Base-by-base conservation (phyloP, 2,329 filamentous ascomycete species). In the Aspergillus fumigatiaffinis region DNA sequence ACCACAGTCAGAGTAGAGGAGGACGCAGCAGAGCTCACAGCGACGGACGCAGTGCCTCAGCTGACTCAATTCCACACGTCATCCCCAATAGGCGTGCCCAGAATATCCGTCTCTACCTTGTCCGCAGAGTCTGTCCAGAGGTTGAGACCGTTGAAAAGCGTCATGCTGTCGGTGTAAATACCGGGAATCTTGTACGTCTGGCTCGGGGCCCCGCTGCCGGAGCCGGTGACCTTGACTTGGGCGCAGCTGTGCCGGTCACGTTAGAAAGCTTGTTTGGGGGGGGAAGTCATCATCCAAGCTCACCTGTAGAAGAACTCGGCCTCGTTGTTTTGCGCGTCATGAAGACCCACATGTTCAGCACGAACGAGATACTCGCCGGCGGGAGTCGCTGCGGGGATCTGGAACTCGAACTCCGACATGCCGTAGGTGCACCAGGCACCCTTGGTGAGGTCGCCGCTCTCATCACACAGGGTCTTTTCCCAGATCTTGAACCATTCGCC, bases 321-420 rank as follows among this genome's bases (percentile, higher is more conserved):
- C 3, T 75, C 74, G 4, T 67, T 65, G 8, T 63, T 64, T 41
- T 72, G 66, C 3, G 79, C 78, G 51, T 66, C 69, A 66, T 82
- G 79, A 9, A 82, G 72, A 3, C 73, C 79, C 54, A 81, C 77
- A 58, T 81, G 79, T 67, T 82, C 79, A 20, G 77, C 76, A 14
- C 79, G 75, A 4, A 82, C 66, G 26, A 82, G 74, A 62, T 82
- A 82, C 58, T 81, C 77, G 53, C 80, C 79, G n/a, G 78, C 65
- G 0, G 74, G 71, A 55, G 76, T 79, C 9, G 48, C 28, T 41
- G 64, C 62, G 12, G 79, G 79, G 50, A 82, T 75, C 41, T 68
- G 72, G 41, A 80, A 75, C 23, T 64, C 62, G 7, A 62, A 54
- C 7, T 54, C 48, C 14, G 51, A 46, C 55, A 51, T 51, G 32